Evolutionary conservation across 345 rosid genomes (phyloP).

Genomic region (Melaleuca quinquenervia): DNA sequence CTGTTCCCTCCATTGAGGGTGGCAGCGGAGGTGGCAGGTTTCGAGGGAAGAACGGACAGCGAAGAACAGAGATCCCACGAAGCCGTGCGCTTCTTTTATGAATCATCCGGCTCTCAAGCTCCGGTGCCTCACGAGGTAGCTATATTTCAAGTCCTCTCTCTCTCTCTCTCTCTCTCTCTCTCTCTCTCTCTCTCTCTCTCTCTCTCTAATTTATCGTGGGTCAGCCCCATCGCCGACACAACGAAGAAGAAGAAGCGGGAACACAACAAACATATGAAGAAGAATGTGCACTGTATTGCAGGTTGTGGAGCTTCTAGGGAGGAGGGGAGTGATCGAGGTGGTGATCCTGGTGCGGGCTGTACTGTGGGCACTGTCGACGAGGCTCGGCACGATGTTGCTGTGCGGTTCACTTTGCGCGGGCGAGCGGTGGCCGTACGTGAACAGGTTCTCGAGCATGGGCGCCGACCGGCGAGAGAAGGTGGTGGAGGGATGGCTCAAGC

Average conservation of each 20-base stretch:
- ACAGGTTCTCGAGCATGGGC: constrained; percentile 29
- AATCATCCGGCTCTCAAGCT: neutral
- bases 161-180: neutral
- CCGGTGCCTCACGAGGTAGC: neutral
- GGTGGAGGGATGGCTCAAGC: constrained; percentile 36
- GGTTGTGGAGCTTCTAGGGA: constrained; percentile 27
- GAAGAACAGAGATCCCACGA: neutral
- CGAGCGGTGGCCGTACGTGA: constrained; percentile 36
- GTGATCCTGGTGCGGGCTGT: constrained; percentile 29
- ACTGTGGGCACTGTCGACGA: constrained; percentile 37
- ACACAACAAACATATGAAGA: neutral
- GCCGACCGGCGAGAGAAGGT: constrained; percentile 52
- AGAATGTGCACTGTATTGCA: neutral
- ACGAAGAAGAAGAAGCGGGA: neutral
- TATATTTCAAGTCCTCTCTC: neutral
- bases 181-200: neutral
- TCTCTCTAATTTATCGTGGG: neutral
- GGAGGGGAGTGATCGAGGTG: constrained; percentile 13
- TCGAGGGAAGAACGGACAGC: neutral
- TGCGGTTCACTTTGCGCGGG: constrained; percentile 49
- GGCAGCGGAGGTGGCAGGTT: neutral
- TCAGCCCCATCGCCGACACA: neutral
- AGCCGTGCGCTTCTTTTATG: neutral
- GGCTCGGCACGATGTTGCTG: constrained; percentile 58
- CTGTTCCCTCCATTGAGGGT: constrained; percentile 31